A percentile compares a stretch with the other conserved stretches of the same genome.
These are phyloP conservation scores for Syncephalastrum monosporum DNA, from an alignment of 371 early-diverging fungal genomes.

Conservation along the genomic window DNA sequence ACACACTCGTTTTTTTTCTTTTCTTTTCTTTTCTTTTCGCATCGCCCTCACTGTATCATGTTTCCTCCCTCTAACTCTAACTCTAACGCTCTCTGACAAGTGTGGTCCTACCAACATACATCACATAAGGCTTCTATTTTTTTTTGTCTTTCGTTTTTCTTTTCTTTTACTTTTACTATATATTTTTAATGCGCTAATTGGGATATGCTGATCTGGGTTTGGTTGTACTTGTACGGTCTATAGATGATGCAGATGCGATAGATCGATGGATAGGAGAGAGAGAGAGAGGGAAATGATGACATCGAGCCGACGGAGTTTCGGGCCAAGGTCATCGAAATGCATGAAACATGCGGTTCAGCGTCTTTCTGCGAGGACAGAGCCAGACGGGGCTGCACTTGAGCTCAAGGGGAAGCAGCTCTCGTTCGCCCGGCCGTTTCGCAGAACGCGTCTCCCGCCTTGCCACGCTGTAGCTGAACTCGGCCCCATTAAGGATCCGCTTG, in stretches of 20 bases:
- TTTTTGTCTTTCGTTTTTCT: not conserved
- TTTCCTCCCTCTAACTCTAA: not conserved
- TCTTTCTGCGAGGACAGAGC: not conserved
- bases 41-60: not conserved
- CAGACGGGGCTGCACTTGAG: not conserved
- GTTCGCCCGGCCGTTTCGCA: not conserved
- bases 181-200: not conserved
- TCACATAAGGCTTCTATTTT: not conserved
- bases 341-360: not conserved
- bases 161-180: not conserved
- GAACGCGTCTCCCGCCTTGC: too few relatives aligned
- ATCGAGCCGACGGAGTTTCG: not conserved
- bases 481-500: too few relatives aligned
- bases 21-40: not conserved
- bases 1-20: slow-evolving; percentile 6
- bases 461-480: too few relatives aligned
- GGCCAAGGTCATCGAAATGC: not conserved
- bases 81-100: not conserved
- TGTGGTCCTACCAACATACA: not conserved
- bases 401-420: not conserved
- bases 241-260: too few relatives aligned
- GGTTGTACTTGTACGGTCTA: not conserved
- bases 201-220: not conserved
- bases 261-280: too few relatives aligned
- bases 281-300: not conserved